Conservation (phyloP, 2,329 filamentous ascomycete genomes). For the Penicillium griseofulvum region DNA sequence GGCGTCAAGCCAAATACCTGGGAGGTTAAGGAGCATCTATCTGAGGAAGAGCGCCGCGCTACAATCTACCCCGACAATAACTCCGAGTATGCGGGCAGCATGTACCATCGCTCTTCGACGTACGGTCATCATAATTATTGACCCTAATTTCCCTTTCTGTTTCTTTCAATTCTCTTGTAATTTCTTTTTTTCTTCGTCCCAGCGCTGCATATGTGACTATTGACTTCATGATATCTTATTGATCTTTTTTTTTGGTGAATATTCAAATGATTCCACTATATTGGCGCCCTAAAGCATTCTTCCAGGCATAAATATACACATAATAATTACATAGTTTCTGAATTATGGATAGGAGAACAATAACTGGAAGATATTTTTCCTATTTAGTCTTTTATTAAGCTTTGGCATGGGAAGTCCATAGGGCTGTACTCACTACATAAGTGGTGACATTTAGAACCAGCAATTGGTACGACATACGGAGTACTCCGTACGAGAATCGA, state of each 20-base stretch:
- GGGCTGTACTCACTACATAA: not conserved
- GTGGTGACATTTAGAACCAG: not conserved
- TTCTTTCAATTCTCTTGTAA: not conserved
- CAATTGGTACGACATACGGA: not conserved
- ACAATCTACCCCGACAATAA: conserved; percentile 66
- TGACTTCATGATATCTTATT: conserved; percentile 12
- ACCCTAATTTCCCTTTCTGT: not conserved
- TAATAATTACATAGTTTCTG: not conserved
- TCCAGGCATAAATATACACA: not conserved
- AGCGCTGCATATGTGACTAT: conserved; percentile 17
- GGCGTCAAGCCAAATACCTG: conserved; percentile 94
- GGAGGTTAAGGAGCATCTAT: conserved; percentile 91
- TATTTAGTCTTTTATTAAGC: not conserved
- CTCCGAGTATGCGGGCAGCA: conserved; percentile 46
- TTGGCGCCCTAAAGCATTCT: not conserved
- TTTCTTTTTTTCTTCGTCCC: not conserved
- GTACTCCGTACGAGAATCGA: not conserved
- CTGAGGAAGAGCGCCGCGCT: conserved; percentile 73
- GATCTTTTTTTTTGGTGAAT: conserved; percentile 5
- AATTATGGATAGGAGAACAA: not conserved
- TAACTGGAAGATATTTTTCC: not conserved
- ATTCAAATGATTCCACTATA: not conserved
- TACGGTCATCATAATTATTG: conserved; percentile 41
- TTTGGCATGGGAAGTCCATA: not conserved
- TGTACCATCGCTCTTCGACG: conserved; percentile 41